Base-by-base conservation (phyloP, 352 stramenopile genomes). In the Thalassiosira ordinaria region DNA sequence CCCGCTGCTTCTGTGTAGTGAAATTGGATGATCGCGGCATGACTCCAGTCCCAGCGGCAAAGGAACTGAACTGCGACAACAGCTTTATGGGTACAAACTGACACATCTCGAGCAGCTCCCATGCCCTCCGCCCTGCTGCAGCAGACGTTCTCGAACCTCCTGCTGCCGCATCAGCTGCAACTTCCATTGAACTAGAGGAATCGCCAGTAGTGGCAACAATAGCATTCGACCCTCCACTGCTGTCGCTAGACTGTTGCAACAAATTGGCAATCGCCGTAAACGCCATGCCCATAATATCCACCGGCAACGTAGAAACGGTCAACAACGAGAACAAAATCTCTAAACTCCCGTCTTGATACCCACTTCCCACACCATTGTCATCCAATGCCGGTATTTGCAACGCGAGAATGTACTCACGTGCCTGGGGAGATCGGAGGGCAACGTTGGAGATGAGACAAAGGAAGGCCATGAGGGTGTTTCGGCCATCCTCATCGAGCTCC, bases 321-420 rank as follows among this genome's bases (percentile, higher is more conserved):
- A 88, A 55, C 16, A 94, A 66, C 5, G 80, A 84, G 53, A 94
- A 92, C 7, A 94, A 69, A 75, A 94, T 80, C 57, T 85, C 74
- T 16, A 92, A 49, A 60, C 74, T 71, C 31, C 79, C 79, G 64
- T 92, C 85, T 26, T 76, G 72, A 51, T 73, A 72, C 16, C 39
- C 29, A 29, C 33, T 66, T 52, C 55, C 57, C 8, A 20, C 22
- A 39, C 39, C 47, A 26, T 72, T 56, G 20, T 9, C 57, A 33
- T 81, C 57, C 24, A 37, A 37, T 33, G 81, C 64, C 11, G 81
- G 78, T 8, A 92, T 16, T 35, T 74, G 67, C 37, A 90, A 81
- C 0, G 39, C 67, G 31, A 93, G 62, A 41, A 93, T 78, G 6
- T 69, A 57, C 37, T 74, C 67, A 56, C 84, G 61, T 24, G 80